Conservation (phyloP, 805 yeast species). For the Nematodospora valgi region DNA sequence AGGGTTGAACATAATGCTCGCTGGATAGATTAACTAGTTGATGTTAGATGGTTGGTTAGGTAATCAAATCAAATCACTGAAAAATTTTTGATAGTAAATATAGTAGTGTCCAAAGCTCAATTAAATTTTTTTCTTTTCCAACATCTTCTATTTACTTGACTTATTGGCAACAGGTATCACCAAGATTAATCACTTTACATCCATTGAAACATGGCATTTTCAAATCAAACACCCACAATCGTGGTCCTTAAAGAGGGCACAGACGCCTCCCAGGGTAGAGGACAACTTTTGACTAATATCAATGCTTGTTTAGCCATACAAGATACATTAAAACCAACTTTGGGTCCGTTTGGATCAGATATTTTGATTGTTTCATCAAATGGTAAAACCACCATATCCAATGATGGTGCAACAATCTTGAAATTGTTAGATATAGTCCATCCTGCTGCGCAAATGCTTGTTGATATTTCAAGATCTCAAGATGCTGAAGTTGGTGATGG, state of each 20-base stretch:
- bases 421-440: conserved; percentile 92
- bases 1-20: no score
- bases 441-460: conserved; percentile 96
- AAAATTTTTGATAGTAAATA: conserved; percentile 2
- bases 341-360: conserved; percentile 97
- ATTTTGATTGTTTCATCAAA: conserved; percentile 79
- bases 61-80: no score
- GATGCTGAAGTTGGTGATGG: conserved; percentile 99
- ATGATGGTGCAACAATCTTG: conserved; percentile 96
- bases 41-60: no score
- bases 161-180: no score
- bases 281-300: conserved; percentile 91
- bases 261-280: conserved; percentile 93
- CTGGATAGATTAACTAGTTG: no score
- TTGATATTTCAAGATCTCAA: conserved; percentile 92
- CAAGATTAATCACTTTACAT: background rate
- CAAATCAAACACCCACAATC: conserved; percentile 95
- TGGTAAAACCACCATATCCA: conserved; percentile 91
- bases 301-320: conserved; percentile 97
- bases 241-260: conserved; percentile 98
- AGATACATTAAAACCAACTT: conserved; percentile 89
- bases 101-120: background rate
- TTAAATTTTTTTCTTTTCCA: conserved; percentile 1
- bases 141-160: background rate
- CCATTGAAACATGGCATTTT: conserved; percentile 71